Conservation (phyloP, 148 eudicot genomes). For the Euryodendron excelsum region DNA sequence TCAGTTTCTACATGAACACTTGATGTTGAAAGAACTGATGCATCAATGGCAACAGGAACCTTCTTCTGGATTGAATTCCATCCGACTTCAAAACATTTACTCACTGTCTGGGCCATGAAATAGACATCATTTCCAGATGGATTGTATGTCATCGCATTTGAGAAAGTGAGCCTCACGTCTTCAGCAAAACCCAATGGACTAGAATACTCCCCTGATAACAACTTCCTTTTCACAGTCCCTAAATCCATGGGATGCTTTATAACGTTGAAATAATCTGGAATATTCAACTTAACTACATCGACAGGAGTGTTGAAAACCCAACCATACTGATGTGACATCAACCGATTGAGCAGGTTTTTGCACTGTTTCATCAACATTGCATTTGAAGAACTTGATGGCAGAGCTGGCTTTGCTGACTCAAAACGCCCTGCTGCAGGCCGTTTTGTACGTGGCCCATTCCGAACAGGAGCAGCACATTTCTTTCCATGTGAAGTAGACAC, state of each 20-base stretch:
- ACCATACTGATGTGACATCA: conserved; percentile 55
- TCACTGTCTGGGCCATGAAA: conserved; percentile 61
- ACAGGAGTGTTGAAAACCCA: conserved; percentile 84
- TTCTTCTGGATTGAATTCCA: conserved; percentile 83
- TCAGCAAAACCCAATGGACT: conserved; percentile 64
- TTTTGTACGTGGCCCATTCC: conserved; percentile 51
- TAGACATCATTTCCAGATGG: conserved; percentile 72
- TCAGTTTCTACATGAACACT: conserved; percentile 42
- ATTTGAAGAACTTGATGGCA: conserved; percentile 29
- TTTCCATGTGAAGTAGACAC: conserved; percentile 40
- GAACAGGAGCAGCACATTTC: conserved; percentile 48
- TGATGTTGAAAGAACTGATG: conserved; percentile 33
- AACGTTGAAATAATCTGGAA: conserved; percentile 69
- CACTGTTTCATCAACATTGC: conserved; percentile 70
- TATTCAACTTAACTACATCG: conserved; percentile 63
- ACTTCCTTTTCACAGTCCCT: conserved; percentile 63
- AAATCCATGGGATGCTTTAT: conserved; percentile 97
- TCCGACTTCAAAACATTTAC: conserved; percentile 67
- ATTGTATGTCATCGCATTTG: conserved; percentile 78
- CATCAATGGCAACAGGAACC: conserved; percentile 39
- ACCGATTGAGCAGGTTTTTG: conserved; percentile 46
- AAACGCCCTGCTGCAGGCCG: conserved; percentile 27
- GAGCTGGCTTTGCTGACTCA: conserved; percentile 35
- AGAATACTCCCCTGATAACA: conserved; percentile 51
- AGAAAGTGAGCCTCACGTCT: conserved; percentile 80